Evolutionary conservation across 768 basidiomycete species (phyloP), one percentile per base, ranked within the genome.

Genomic region (Tricholoma sp.): DNA sequence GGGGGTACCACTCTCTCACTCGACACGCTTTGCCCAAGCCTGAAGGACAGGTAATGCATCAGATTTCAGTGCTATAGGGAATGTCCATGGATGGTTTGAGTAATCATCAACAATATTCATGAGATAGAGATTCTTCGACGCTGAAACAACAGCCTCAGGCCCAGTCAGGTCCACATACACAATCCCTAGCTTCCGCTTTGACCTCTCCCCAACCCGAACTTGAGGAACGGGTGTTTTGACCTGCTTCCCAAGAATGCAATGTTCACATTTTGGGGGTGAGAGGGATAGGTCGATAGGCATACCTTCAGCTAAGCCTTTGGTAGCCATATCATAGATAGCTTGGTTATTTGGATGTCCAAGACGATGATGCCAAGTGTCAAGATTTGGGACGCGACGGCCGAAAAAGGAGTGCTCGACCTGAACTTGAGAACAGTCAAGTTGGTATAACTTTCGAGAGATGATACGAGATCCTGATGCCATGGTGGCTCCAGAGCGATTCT

Each of bases 31-130:
- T 7, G 51, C n/a, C 43, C 54, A 55, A 32, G 43, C 54, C 27
- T 47, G 37, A 16, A 47, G 54, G 7, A 46, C 34, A 34, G 34
- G 34, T 34, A 55, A 1, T 16, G 21, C 54, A 34, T 55, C 43
- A 1, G 22, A 27, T 34, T 55, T 55, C 7, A 34, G 32, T n/a
- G n/a, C 19, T 8, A 55, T 6, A 1, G 19, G 54, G 21, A 45
- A 10, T 19, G 54, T 5, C 43, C 43, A 55, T 8, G 54, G n/a
- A 5, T 46, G 12, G 12, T 46, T 55, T 12, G 43, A 14, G 19
- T 55, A 8, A 65, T 60, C 57, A 18, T 58, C 52, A 19, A 58
- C 52, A 32, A 58, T 55, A 21, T 58, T 54, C 52, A 55, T 58
- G 4, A 58, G 16, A 22, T 55, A 58, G 5, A n/a, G 18, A 39